These are phyloP conservation scores for Phytophthora quininea DNA, from an alignment of 352 stramenopile species.

Conservation along the genomic window DNA sequence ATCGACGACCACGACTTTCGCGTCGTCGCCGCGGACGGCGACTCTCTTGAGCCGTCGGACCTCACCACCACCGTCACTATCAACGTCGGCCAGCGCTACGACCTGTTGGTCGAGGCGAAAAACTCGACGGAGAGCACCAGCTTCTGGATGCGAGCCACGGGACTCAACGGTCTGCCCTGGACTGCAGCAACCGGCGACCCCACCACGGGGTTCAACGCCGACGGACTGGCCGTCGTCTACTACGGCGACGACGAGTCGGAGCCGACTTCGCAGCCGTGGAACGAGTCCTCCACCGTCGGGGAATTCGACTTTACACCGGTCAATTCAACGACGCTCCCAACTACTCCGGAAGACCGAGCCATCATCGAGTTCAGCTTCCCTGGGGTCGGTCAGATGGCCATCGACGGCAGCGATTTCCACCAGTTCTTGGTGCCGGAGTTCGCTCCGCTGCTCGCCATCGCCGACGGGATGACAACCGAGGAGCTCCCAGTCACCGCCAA, in stretches of 20 bases:
- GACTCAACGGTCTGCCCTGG: conserved; percentile 15
- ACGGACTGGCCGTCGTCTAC: conserved; percentile 27
- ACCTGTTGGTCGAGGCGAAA: conserved; percentile 33
- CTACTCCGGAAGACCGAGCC: conserved; percentile 21
- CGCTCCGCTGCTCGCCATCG: conserved; percentile 29
- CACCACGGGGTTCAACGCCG: conserved; percentile 26
- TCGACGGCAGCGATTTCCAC: conserved; percentile 25
- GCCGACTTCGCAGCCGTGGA: conserved; percentile 20
- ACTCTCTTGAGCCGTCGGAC: conserved; percentile 15
- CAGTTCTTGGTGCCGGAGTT: conserved; percentile 25
- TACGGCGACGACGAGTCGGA: conserved; percentile 16
- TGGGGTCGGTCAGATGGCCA: conserved; percentile 23
- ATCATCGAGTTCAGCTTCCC: conserved; percentile 30
- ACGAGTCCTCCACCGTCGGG: conserved; percentile 15
- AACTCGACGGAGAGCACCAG: background rate
- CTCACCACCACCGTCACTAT: conserved; percentile 27
- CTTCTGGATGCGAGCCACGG: conserved; percentile 31
- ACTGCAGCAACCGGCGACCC: conserved; percentile 11
- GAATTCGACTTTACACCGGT: conserved; percentile 37
- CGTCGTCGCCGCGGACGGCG: conserved; percentile 31
- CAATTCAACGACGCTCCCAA: conserved; percentile 11
- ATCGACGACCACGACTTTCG: conserved; percentile 42
- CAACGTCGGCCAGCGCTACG: conserved; percentile 37
- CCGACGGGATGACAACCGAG: conserved; percentile 17
- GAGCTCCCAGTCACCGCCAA: conserved; percentile 26